Base-by-base conservation (phyloP, 352 stramenopile species). In the Phytophthora aleatoria region DNA sequence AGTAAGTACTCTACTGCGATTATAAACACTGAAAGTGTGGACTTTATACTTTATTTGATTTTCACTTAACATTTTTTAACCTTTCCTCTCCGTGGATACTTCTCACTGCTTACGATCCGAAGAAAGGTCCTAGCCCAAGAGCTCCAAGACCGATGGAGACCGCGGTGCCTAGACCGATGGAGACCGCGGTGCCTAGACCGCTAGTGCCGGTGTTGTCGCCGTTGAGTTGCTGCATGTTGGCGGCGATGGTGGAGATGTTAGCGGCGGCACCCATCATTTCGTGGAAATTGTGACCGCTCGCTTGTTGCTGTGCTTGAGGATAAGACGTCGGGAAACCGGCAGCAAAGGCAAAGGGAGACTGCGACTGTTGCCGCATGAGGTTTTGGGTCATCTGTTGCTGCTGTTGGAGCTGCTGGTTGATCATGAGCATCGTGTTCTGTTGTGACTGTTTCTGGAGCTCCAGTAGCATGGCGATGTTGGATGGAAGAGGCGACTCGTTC, bases 221-320 rank as follows among this genome's bases (percentile, higher is more conserved):
- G 43, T 60, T 63, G 31, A 68, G 57, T 36, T 68, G 64, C 36
- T 60, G 58, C 15, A 68, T 31, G 30, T 68, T 72, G 27, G 38
- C 42, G 0, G 51, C 58, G 24, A 67, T 50, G 3, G 64, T 67
- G 36, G 57, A 61, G 15, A 55, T 57, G 26, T 72, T 56, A 13
- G 51, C 51, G 31, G 45, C 64, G 24, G 57, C 60, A 15, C 51
- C 64, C 16, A 67, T 41, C 50, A 61, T 65, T 58, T 59, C 36
- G 38, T 66, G 51, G 51, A 68, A 60, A 33, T 54, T 60, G 51
- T 33, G 13, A 24, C 44, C 64, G 11, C 13, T 44, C 2, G 52
- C n/a, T 30, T 62, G 50, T 30, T 67, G 57, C n/a, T 57, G 52
- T 35, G 38, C 50, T 50, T 39, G 39, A 13, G 57, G 39, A 13